These are phyloP conservation scores for Saussurea involucrata DNA, from an alignment of 129 eudicot genomes.

Conservation along the genomic window DNA sequence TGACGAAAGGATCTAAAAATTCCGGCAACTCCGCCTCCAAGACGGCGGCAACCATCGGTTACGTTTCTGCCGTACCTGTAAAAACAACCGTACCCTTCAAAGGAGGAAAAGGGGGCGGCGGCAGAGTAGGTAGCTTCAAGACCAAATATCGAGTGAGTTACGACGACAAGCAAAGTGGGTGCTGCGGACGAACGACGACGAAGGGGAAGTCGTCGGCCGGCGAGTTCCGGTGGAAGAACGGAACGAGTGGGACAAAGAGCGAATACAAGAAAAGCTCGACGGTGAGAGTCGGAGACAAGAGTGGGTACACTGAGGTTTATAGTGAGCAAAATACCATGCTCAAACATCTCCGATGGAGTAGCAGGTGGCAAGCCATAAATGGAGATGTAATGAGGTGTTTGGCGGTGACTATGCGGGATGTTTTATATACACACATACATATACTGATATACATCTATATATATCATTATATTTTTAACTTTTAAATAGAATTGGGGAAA, in stretches of 20 bases:
- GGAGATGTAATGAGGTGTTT: no score
- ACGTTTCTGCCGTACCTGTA: not conserved
- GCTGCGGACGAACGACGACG: constrained; percentile 14
- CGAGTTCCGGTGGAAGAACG: constrained; percentile 10
- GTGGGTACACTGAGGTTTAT: constrained; percentile 26
- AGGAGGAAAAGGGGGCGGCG: not conserved
- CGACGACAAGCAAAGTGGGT: constrained; percentile 25
- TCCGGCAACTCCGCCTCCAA: constrained; percentile 5
- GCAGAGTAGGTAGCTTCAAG: not conserved
- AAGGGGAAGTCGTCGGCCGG: constrained; percentile 21
- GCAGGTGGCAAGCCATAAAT: no score
- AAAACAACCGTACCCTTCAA: not conserved
- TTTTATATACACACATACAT: no score
- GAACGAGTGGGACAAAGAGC: constrained; percentile 21
- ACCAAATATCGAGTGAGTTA: not conserved
- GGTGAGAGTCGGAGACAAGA: no score
- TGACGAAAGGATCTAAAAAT: constrained; percentile 15
- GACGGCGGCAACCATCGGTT: constrained; percentile 7
- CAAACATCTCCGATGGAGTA: no score
- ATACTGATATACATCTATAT: no score
- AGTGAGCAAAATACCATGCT: no score
- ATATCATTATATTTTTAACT: no score
- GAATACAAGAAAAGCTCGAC: constrained; percentile 17
- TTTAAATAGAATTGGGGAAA: no score
- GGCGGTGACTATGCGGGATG: no score